Percentiles rank a stretch among this genome's conserved stretches.
Conservation (phyloP, 106 monocot species). For the Platanthera zijinensis region DNA sequence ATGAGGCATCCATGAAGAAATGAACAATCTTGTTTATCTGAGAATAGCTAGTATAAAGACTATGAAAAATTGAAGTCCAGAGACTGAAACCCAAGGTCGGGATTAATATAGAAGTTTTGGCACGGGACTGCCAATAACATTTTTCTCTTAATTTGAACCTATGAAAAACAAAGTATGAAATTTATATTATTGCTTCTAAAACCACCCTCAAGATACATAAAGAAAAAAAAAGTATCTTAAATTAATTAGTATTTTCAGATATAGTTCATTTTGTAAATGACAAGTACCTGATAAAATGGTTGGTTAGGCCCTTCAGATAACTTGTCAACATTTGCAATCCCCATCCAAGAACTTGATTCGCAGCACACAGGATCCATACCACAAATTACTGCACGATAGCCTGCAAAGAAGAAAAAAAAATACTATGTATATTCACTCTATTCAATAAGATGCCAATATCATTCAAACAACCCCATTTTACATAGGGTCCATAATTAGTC, state of each 20-base stretch:
- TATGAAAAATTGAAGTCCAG: background rate
- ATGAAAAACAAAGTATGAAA: background rate
- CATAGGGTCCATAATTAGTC: background rate
- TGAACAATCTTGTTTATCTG: background rate
- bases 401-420: conserved; percentile 24
- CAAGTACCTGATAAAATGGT: conserved; percentile 86
- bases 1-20: background rate
- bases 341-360: conserved; percentile 96
- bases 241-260: background rate
- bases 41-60: background rate
- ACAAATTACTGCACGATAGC: conserved; percentile 83
- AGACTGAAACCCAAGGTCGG: too few species aligned
- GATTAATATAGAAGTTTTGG: background rate
- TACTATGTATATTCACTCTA: background rate
- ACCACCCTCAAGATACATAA: background rate
- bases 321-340: conserved; percentile 56
- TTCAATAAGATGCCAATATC: background rate
- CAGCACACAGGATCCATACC: conserved; percentile 98
- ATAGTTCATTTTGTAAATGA: background rate
- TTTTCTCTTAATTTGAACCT: background rate
- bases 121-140: background rate
- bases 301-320: conserved; percentile 74
- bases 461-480: background rate
- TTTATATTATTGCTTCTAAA: background rate
- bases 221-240: background rate